These are phyloP conservation scores for Bimuria novae-zelandiae DNA, from an alignment of 2,329 filamentous ascomycete species.

Conservation along the genomic window DNA sequence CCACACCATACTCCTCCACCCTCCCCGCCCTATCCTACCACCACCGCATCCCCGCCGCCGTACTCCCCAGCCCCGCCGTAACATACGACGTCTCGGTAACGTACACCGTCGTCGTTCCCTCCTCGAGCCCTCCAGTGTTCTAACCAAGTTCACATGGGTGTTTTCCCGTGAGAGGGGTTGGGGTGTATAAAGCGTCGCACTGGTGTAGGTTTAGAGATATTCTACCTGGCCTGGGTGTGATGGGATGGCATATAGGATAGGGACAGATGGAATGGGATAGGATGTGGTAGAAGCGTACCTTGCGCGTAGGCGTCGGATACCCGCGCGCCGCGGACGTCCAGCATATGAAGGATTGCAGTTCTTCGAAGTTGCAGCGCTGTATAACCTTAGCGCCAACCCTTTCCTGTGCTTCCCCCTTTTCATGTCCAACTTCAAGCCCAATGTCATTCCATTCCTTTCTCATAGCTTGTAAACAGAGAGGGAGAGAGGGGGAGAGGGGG, in stretches of 20 bases:
- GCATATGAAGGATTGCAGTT: constrained; percentile 35
- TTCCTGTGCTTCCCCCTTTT: background rate
- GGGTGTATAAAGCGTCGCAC: constrained; percentile 29
- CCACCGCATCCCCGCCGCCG: background rate
- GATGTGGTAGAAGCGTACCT: constrained; percentile 18
- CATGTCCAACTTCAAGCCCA: background rate
- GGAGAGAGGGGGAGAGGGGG: too few relatives aligned
- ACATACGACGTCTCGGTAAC: background rate
- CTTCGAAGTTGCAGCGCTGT: constrained; percentile 37
- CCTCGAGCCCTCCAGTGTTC: constrained; percentile 4
- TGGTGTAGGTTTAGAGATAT: constrained; percentile 10
- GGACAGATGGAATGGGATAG: background rate
- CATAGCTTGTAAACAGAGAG: too few relatives aligned
- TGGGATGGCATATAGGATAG: too few relatives aligned
- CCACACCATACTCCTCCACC: constrained; percentile 1
- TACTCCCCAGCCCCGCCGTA: background rate
- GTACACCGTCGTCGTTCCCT: background rate
- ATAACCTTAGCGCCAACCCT: background rate
- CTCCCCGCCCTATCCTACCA: constrained; percentile 10
- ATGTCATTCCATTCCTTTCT: background rate
- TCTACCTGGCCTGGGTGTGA: background rate
- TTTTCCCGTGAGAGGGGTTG: constrained; percentile 29
- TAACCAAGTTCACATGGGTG: constrained; percentile 34
- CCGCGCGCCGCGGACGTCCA: constrained; percentile 33
- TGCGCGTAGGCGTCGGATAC: constrained; percentile 33